Conservation (phyloP, 257 asterid species). For the Cruciata laevipes region DNA sequence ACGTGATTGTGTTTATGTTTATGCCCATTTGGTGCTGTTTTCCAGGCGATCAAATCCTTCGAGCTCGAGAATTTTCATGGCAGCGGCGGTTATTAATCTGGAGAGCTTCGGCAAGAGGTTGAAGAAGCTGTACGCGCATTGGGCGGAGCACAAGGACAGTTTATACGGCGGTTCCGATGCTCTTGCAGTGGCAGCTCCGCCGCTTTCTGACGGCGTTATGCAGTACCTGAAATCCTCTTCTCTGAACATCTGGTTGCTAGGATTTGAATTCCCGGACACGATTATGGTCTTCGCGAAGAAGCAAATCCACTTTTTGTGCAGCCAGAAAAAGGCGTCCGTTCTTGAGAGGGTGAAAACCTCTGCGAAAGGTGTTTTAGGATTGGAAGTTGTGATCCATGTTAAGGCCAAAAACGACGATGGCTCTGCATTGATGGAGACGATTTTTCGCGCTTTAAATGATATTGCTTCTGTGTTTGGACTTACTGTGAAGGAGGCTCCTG, state of each 20-base stretch:
- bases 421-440: slow-evolving; percentile 34
- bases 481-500: slow-evolving; percentile 55
- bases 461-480: slow-evolving; percentile 37
- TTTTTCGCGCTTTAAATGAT: slow-evolving; percentile 22
- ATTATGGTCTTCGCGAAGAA: slow-evolving; percentile 51
- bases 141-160: slow-evolving; percentile 39
- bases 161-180: slow-evolving; percentile 50
- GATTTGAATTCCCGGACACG: slow-evolving; percentile 68
- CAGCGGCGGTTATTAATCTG: slow-evolving; percentile 26
- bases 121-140: slow-evolving; percentile 43
- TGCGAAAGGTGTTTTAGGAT: slow-evolving; percentile 33
- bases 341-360: slow-evolving; percentile 43
- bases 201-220: slow-evolving; percentile 44
- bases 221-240: slow-evolving; percentile 63
- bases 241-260: slow-evolving; percentile 58
- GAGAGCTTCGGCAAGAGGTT: slow-evolving; percentile 39
- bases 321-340: slow-evolving; percentile 50
- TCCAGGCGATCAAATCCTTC: no score
- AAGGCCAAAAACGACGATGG: slow-evolving; percentile 54
- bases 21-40: no score
- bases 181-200: slow-evolving; percentile 52
- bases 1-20: no score
- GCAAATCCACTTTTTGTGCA: slow-evolving; percentile 51
- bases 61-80: background rate
- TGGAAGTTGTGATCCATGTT: slow-evolving; percentile 41